A percentile compares a stretch with the other conserved stretches of the same genome.
Conservation (phyloP, 768 basidiomycete species). For the Symmetrospora coprosmae region DNA sequence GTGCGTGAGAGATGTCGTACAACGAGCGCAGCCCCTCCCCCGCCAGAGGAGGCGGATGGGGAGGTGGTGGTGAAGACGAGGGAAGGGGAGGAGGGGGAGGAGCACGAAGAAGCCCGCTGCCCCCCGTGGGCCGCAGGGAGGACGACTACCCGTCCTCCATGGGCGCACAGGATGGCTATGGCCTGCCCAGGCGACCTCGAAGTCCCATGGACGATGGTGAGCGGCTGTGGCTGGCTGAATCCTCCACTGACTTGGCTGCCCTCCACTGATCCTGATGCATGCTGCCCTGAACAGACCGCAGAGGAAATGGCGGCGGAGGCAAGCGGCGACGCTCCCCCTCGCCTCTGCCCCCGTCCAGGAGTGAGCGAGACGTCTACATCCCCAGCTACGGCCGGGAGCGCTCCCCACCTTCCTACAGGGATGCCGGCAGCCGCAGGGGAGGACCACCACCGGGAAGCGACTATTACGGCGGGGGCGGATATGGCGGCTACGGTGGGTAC, state of each 20-base stretch:
- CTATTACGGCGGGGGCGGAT: too few species aligned
- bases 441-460: too few species aligned
- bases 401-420: constrained; percentile 6
- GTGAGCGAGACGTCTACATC: constrained; percentile 2
- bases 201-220: constrained; percentile 3
- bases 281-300: neutral
- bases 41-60: too few species aligned
- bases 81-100: too few species aligned
- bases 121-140: too few species aligned
- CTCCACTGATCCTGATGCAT: neutral
- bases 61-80: too few species aligned
- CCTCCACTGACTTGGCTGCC: neutral
- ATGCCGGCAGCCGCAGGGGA: too few species aligned
- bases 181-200: neutral
- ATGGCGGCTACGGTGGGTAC: too few species aligned
- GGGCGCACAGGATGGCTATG: neutral
- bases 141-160: neutral
- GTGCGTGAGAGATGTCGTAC: too few species aligned
- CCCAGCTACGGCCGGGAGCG: constrained; percentile 10
- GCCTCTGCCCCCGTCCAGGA: neutral
- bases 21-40: too few species aligned
- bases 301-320: constrained; percentile 2
- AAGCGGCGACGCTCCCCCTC: constrained; percentile 11
- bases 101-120: too few species aligned
- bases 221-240: too few species aligned